Evolutionary conservation across 2,329 filamentous ascomycete genomes (phyloP).

Genomic region (Pseudogymnoascus sp.): DNA sequence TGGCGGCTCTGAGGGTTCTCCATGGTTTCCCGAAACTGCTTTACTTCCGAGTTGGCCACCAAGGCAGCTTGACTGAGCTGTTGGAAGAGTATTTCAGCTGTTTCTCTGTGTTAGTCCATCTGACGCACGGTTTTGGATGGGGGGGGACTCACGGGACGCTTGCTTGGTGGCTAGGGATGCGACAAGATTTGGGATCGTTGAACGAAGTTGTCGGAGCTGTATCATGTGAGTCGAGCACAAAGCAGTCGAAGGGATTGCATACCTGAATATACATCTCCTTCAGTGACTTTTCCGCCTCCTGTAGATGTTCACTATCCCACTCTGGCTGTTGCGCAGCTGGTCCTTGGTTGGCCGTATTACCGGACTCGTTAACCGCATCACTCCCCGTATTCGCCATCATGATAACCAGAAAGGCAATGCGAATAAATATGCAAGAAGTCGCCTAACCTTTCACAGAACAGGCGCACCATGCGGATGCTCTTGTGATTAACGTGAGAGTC

Average conservation of each 20-base stretch:
- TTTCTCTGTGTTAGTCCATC: neutral
- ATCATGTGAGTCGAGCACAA: neutral
- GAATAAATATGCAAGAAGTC: slow-evolving; percentile 8
- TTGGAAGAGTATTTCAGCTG: slow-evolving; percentile 45
- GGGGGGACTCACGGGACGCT: slow-evolving; percentile 39
- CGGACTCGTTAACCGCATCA: neutral
- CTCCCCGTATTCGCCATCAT: neutral
- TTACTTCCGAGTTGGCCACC: slow-evolving; percentile 42
- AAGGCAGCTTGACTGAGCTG: slow-evolving; percentile 41
- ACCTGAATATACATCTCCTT: slow-evolving; percentile 32
- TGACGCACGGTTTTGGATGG: neutral
- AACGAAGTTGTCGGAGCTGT: slow-evolving; percentile 31
- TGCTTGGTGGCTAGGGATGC: slow-evolving; percentile 44
- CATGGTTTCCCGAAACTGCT: slow-evolving; percentile 31
- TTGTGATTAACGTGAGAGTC: slow-evolving; percentile 2
- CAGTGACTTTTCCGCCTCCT: slow-evolving; percentile 25
- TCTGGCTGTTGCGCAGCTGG: slow-evolving; percentile 12
- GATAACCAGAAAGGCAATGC: neutral
- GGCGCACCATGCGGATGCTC: slow-evolving; percentile 12
- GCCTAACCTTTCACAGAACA: slow-evolving; percentile 16
- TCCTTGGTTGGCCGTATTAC: slow-evolving; percentile 17
- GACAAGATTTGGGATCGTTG: slow-evolving; percentile 42
- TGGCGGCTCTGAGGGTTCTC: slow-evolving; percentile 27
- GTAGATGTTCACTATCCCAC: slow-evolving; percentile 28
- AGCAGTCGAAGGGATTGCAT: neutral